Base-by-base conservation (phyloP, 164 flowering plant genomes). In the Vitis rotundifolia region DNA sequence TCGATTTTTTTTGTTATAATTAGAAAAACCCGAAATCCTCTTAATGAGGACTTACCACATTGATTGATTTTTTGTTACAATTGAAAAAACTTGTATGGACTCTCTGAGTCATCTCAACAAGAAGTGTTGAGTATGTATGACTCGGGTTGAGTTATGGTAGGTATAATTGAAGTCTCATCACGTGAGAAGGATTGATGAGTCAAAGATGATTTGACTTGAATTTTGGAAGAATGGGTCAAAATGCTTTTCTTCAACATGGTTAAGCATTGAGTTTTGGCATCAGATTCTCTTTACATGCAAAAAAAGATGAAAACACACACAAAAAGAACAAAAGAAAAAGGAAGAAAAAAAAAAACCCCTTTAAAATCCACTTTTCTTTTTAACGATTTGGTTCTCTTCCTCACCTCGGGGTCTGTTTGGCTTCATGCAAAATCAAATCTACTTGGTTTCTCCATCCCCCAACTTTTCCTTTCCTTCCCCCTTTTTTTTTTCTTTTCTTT, bases 341-440 rank as follows among this genome's bases (percentile, higher is more conserved):
- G 7, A 6, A 37, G 44, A 37, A 37, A 37, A 2, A 37, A 29
- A 37, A 37, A 37, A 37, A 37, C 5, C 5, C 44, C 44, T 37
- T 37, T 37, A 37, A 37, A 37, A 37, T 37, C 44, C 26, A n/a
- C 31, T 63, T 51, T 50, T 65, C 49, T 56, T 5, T 9, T 61
- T 3, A 66, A 66, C 13, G 5, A 26, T 53, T 53, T n/a, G 16
- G 61, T 51, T 49, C 9, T 52, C 13, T 15, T 12, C 18, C 29
- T 14, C 16, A 18, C 61, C 72, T 72, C 62, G 67, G 67, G 70
- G 69, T 55, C 26, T 54, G 71, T 57, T 69, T 65, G 68, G 65
- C 3, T 59, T 67, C 52, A 50, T 18, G 18, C 64, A 68, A 77
- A 69, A 76, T 52, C 69, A 73, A 66, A 77, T 77, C 80, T 66